Conservation (phyloP, 805 yeast species). For the Starmerella etchellsii region DNA sequence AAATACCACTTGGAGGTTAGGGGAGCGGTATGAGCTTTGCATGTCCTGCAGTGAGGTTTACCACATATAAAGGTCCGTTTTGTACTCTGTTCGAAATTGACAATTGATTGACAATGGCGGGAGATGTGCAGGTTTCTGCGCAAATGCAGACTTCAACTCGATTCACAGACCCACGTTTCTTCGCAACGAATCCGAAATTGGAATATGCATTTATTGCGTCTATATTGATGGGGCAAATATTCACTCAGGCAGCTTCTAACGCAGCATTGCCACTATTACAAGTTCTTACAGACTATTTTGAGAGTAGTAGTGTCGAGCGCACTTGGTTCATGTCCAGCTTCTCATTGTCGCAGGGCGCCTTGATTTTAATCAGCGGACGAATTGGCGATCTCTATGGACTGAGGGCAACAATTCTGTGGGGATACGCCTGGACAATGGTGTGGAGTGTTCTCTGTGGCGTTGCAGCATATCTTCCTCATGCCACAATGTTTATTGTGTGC, state of each 20-base stretch:
- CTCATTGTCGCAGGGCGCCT: slow-evolving; percentile 59
- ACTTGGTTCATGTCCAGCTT: slow-evolving; percentile 61
- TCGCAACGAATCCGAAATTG: slow-evolving; percentile 3
- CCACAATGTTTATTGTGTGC: slow-evolving; percentile 26
- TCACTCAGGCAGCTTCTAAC: slow-evolving; percentile 32
- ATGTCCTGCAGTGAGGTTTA: no score
- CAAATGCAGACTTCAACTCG: slow-evolving; percentile 3
- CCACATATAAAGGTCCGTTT: no score
- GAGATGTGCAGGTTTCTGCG: background rate
- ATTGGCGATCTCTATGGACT: slow-evolving; percentile 62
- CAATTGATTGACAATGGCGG: no score
- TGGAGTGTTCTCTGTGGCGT: slow-evolving; percentile 54
- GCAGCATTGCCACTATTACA: slow-evolving; percentile 19
- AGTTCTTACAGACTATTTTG: slow-evolving; percentile 25
- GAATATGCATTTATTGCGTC: slow-evolving; percentile 12
- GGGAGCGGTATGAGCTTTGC: no score
- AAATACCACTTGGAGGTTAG: no score
- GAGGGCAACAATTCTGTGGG: slow-evolving; percentile 37
- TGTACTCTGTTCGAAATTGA: no score
- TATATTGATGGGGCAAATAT: slow-evolving; percentile 49
- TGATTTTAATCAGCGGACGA: slow-evolving; percentile 53
- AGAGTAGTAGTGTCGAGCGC: slow-evolving; percentile 22
- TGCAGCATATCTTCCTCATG: slow-evolving; percentile 32
- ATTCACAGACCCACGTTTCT: slow-evolving; percentile 10
- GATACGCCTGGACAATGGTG: slow-evolving; percentile 41